Base-by-base conservation (phyloP, 1,284 basidiomycete genomes). In the Mycena sp. region DNA sequence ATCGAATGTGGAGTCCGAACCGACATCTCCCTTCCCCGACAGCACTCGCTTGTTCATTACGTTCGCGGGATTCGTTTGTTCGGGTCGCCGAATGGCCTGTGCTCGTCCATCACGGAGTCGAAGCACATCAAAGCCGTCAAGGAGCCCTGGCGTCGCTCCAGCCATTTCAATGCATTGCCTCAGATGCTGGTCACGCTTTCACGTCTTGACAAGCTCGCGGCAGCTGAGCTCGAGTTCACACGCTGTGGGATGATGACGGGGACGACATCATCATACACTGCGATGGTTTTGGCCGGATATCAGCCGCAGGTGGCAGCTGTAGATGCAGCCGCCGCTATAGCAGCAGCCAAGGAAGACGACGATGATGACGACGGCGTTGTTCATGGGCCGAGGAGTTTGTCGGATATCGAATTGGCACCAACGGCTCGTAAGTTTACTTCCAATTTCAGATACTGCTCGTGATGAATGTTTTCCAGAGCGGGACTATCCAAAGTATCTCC, bases 71-170 rank as follows among this genome's bases (percentile, higher is more conserved):
- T 78, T 34, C 64, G 62, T 5, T 30, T 67, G n/a, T 77, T 77
- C 50, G 76, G 77, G 18, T 67, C 74, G 0, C 74, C 72, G 4
- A 77, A 76, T 52, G 73, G 73, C 1, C 68, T 73, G n/a, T 76
- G 73, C 60, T 69, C 73, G 0, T 76, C 73, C 5, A 75, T 76
- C 52, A 75, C 74, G 10, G 75, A 76, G 50, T 74, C 73, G 4
- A 72, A 69, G 50, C 74, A 75, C 38, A 75, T 79, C 61, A 67
- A 62, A 14, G 77, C 78, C 13, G 78, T 81, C 1, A 81, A 81
- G 64, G 48, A 75, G 18, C 79, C 79, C 0, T 81, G 77, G 76
- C 72, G 78, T 3, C 74, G 73, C 0, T 80, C 78, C 1, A 80
- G 71, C 48, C 61, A 67, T 0, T 73, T 66, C 63, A 69, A 77